phyloP scores from a whole-genome alignment of 345 rosid genomes.

The Reutealis trisperma region DNA sequence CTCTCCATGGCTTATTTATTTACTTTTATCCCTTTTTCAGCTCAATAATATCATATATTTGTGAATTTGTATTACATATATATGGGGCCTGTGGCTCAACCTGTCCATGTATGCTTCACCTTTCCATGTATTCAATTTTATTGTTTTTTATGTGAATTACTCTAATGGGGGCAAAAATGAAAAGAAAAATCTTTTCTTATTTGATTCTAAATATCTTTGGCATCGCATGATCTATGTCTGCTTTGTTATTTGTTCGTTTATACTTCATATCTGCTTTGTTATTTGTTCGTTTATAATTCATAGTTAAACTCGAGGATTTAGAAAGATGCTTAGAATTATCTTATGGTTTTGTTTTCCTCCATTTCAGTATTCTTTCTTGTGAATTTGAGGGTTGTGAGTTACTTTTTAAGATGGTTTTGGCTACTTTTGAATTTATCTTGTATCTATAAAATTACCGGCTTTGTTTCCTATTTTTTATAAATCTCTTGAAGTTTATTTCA shows the following conservation, averaged over 20 bases:
- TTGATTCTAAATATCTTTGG: not conserved
- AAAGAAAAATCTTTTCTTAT: not conserved
- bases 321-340: not conserved
- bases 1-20: no score
- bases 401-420: not conserved
- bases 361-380: not conserved
- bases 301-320: not conserved
- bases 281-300: no score
- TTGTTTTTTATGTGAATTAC: not conserved
- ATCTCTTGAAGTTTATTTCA: not conserved
- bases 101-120: not conserved
- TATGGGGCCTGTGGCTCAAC: no score
- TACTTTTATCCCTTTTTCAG: no score
- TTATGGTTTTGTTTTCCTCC: not conserved
- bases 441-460: not conserved
- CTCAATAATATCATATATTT: no score
- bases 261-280: no score
- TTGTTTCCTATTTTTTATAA: not conserved
- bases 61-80: no score
- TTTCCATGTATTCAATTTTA: no score
- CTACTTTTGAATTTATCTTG: not conserved
- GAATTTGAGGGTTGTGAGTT: not conserved
- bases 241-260: not conserved
- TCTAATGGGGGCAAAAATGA: no score
- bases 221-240: not conserved